Base-by-base conservation (phyloP, 768 basidiomycete species). In the Tricholoma terreum region DNA sequence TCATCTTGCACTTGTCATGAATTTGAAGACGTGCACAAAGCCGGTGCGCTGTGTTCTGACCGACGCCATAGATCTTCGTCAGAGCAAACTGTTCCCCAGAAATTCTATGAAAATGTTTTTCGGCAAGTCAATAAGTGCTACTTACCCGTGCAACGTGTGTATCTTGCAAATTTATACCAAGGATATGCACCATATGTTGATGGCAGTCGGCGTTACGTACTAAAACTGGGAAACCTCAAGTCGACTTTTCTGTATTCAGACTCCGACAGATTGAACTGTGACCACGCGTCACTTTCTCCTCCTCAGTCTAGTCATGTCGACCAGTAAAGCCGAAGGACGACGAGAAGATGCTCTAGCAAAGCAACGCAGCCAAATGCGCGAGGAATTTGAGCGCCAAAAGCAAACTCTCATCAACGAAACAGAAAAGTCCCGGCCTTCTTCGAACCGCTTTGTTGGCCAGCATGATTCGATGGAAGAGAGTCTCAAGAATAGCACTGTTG, bases 391-490 rank as follows among this genome's bases (percentile, higher is more conserved):
- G 64, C 82, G 87, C 17, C 88, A 92, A 69, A 91, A 91, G 64
- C 84, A 88, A 67, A 81, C 80, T 46, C 84, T 94, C 69, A 85
- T 91, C 65, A 84, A 81, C 68, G 94, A 97, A 75, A 94, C 94
- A 2, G 92, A 96, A 77, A 95, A 94, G 72, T 87, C 91, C 36
- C 88, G 93, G 30, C 91, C 94, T 4, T 90, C 92, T 0, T 74
- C 84, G 3, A 87, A 89, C 68, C 89, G 94, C 59, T 98, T 98
- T 72, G 90, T 96, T 35, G 92, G 93, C 1, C 92, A 95, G 70
- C 85, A 92, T 73, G 95, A 98, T 69, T 92, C 91, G 4, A 86
- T 97, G 80, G 96, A 98, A 71, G 96, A 98, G 58, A 81, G 85
- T 6, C 80, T 98, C 51, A 97, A 96, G 79, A 81, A 92, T 59